A percentile compares a stretch with the other conserved stretches of the same genome.
Conservation (phyloP, 768 basidiomycete species). For the Trametopsis cervina region DNA sequence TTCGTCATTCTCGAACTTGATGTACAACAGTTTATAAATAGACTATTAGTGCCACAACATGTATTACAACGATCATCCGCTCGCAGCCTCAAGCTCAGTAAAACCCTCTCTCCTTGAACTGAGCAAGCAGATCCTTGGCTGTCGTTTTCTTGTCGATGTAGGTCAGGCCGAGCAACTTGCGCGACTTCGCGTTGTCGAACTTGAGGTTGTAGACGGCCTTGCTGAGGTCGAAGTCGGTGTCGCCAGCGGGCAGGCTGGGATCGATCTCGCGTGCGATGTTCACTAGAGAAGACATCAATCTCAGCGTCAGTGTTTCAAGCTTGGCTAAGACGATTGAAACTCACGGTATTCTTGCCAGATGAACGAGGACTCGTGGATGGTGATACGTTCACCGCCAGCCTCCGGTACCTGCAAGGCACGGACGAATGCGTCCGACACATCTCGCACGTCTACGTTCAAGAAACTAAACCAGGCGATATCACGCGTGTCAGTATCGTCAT, state of each 20-base stretch:
- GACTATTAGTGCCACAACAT: too few relatives aligned
- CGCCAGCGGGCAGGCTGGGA: neutral
- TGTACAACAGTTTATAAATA: too few relatives aligned
- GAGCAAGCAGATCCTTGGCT: conserved; percentile 32
- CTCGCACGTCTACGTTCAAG: conserved; percentile 30
- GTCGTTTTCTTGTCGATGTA: conserved; percentile 34
- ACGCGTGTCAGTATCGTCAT: neutral
- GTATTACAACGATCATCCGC: too few relatives aligned
- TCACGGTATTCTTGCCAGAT: conserved; percentile 19
- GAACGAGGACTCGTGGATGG: conserved; percentile 16
- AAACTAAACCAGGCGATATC: neutral
- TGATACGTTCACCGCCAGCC: conserved; percentile 34
- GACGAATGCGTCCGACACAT: conserved; percentile 26
- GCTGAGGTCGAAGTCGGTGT: neutral
- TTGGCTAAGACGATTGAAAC: neutral
- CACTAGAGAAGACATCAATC: conserved; percentile 7
- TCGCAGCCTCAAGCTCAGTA: neutral
- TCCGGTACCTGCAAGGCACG: conserved; percentile 23
- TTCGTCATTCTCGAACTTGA: too few relatives aligned
- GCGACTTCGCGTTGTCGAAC: conserved; percentile 29
- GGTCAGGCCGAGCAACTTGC: conserved; percentile 34
- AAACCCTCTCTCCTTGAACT: conserved; percentile 33
- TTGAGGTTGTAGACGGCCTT: neutral
- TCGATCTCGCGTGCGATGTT: conserved; percentile 4
- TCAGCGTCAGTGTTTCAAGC: conserved; percentile 16